phyloP scores from a whole-genome alignment of 2,329 filamentous ascomycete species.

The Xylaria sp. region DNA sequence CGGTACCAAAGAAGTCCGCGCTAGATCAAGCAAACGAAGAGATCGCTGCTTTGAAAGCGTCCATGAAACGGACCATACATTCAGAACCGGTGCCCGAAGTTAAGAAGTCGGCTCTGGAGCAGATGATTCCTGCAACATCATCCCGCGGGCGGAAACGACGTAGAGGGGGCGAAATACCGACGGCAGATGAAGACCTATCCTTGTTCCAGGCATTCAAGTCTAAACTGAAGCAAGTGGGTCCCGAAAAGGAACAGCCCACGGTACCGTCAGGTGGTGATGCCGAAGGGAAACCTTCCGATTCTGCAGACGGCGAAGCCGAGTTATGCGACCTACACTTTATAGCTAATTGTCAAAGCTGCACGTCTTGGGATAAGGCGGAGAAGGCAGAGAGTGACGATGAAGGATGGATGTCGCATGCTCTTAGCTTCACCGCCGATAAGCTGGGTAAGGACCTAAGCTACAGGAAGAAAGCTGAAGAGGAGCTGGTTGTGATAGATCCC shows the following conservation, averaged over 20 bases:
- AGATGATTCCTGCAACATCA: constrained; percentile 78
- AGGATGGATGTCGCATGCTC: constrained; percentile 86
- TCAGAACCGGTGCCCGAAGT: constrained; percentile 64
- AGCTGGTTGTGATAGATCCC: constrained; percentile 92
- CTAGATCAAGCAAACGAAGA: constrained; percentile 81
- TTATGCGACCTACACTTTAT: constrained; percentile 97
- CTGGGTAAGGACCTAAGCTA: constrained; percentile 92
- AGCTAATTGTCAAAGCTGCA: constrained; percentile 91
- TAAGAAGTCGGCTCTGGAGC: constrained; percentile 75
- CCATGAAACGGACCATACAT: constrained; percentile 76
- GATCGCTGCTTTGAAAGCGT: constrained; percentile 82
- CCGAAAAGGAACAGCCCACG: constrained; percentile 48
- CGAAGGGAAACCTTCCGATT: constrained; percentile 44
- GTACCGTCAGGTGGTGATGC: constrained; percentile 39
- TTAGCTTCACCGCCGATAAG: constrained; percentile 89
- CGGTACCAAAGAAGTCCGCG: constrained; percentile 57
- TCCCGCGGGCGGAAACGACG: constrained; percentile 77
- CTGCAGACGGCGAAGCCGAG: constrained; percentile 74
- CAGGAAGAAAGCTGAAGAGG: constrained; percentile 90
- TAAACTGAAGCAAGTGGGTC: constrained; percentile 70
- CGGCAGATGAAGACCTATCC: constrained; percentile 71
- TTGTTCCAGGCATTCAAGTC: constrained; percentile 83
- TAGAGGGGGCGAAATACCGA: constrained; percentile 64
- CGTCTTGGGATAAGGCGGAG: constrained; percentile 77
- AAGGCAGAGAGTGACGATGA: constrained; percentile 66